A percentile compares a stretch with the other conserved stretches of the same genome.
phyloP scores from a whole-genome alignment of 805 yeast species.

The Middelhovenomyces tepae region DNA sequence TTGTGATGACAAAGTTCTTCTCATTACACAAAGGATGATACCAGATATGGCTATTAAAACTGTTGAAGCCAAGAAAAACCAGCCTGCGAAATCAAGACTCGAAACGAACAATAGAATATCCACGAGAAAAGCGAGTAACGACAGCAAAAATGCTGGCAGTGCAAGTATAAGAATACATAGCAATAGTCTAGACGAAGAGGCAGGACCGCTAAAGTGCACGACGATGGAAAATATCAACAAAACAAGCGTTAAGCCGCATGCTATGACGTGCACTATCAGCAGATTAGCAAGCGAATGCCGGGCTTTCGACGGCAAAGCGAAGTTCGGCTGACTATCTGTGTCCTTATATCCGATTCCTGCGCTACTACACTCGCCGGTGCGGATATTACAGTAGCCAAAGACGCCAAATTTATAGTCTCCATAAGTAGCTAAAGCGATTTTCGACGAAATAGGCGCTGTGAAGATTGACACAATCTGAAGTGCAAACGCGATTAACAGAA shows the following conservation, averaged over 20 bases:
- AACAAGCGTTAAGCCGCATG: conserved; percentile 45
- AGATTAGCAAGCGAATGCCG: conserved; percentile 50
- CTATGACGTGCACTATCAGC: conserved; percentile 58
- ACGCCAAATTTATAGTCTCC: conserved; percentile 53
- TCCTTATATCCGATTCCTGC: conserved; percentile 37
- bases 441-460: conserved; percentile 49
- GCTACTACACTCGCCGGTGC: conserved; percentile 31
- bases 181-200: conserved; percentile 36
- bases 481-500: conserved; percentile 43
- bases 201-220: conserved; percentile 32
- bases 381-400: conserved; percentile 50
- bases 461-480: conserved; percentile 52
- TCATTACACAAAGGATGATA: conserved; percentile 59
- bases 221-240: conserved; percentile 34
- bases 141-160: conserved; percentile 57
- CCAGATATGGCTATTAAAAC: conserved; percentile 55
- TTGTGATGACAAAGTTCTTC: conserved; percentile 44
- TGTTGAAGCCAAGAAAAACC: conserved; percentile 69
- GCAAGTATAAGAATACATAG: conserved; percentile 49
- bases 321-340: conserved; percentile 27
- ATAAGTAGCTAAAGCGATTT: conserved; percentile 42
- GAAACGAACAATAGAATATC: conserved; percentile 75
- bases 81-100: conserved; percentile 71
- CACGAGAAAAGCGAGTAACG: conserved; percentile 67
- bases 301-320: conserved; percentile 50